Conservation (phyloP, 2,329 filamentous ascomycete species). For the Fonsecaea nubica region DNA sequence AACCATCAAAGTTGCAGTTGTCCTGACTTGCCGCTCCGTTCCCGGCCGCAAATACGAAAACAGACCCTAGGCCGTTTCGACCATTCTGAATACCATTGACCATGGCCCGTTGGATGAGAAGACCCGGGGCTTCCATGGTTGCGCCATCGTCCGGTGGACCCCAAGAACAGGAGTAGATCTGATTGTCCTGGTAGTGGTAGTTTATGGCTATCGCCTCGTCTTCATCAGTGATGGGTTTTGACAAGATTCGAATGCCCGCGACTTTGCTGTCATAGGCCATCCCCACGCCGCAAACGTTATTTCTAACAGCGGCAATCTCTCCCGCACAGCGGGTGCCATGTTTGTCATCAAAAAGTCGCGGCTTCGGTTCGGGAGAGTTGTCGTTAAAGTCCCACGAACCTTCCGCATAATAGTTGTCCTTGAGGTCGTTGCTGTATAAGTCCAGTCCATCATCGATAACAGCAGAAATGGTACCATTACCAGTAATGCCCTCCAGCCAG, state of each 20-base stretch:
- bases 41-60: constrained; percentile 96
- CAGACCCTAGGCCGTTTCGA: constrained; percentile 79
- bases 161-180: constrained; percentile 99
- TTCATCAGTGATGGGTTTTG: constrained; percentile 85
- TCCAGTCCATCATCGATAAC: constrained; percentile 97
- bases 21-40: constrained; percentile 87
- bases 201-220: constrained; percentile 94
- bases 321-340: constrained; percentile 96
- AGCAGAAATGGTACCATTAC: constrained; percentile 84
- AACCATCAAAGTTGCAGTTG: constrained; percentile 99
- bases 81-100: constrained; percentile 90
- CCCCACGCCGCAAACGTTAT: constrained; percentile 93
- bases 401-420: constrained; percentile 88
- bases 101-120: constrained; percentile 89
- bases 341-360: constrained; percentile 80
- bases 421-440: constrained; percentile 91
- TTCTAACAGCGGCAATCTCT: constrained; percentile 89
- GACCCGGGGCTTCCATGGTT: constrained; percentile 91
- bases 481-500: constrained; percentile 90
- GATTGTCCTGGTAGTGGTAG: constrained; percentile 86
- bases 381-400: constrained; percentile 99
- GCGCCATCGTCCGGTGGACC: constrained; percentile 91
- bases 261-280: constrained; percentile 92
- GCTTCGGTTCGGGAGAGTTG: constrained; percentile 75
- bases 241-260: constrained; percentile 89